These are phyloP conservation scores for Corymbia calophylla DNA, from an alignment of 441 rosid genomes.

Conservation along the genomic window DNA sequence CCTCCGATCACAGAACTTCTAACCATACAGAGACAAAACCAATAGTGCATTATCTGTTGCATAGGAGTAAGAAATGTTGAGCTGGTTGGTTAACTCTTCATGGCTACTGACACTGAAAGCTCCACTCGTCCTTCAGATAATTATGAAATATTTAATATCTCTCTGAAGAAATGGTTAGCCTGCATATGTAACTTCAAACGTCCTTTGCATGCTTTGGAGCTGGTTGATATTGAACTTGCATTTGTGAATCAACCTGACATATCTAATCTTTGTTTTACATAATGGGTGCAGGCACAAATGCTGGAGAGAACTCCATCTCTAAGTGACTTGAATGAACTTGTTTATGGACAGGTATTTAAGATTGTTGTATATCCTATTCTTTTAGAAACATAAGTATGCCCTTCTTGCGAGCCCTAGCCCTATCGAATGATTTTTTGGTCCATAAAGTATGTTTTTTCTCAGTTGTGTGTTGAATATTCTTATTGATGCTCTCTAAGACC, in stretches of 20 bases:
- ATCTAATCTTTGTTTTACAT: background rate
- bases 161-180: background rate
- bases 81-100: background rate
- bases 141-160: background rate
- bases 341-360: constrained; percentile 84
- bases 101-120: background rate
- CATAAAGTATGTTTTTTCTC: background rate
- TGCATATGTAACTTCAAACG: background rate
- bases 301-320: constrained; percentile 91
- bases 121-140: background rate
- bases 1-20: background rate
- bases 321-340: constrained; percentile 90
- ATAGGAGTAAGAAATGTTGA: background rate
- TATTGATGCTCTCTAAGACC: background rate
- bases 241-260: background rate
- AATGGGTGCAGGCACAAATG: constrained; percentile 50
- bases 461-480: background rate
- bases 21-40: background rate
- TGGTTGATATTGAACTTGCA: background rate
- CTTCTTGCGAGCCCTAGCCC: background rate
- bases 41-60: background rate
- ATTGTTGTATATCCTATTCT: background rate
- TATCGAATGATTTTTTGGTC: background rate
- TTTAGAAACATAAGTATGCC: background rate
- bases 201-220: background rate